Conservation (phyloP, 345 rosid genomes). For the Anastatica hierochuntica region DNA sequence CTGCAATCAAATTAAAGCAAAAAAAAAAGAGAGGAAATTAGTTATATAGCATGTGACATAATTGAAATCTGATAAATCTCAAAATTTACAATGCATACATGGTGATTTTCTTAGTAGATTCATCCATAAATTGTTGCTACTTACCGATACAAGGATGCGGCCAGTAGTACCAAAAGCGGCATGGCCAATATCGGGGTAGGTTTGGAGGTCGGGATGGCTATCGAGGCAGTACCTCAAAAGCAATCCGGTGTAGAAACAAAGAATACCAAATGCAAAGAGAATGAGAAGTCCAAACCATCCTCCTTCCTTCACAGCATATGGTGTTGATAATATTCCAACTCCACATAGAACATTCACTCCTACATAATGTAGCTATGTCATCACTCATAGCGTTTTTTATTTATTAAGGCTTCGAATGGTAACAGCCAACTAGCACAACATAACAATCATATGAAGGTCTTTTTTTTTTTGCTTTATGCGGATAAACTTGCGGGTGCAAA, state of each 20-base stretch:
- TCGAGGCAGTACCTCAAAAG: slow-evolving; percentile 79
- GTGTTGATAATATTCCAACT: slow-evolving; percentile 87
- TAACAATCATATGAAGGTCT: no score
- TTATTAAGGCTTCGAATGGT: no score
- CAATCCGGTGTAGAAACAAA: slow-evolving; percentile 85
- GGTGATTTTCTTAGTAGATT: background rate
- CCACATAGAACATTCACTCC: slow-evolving; percentile 96
- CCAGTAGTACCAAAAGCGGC: slow-evolving; percentile 86
- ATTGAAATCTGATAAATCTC: background rate
- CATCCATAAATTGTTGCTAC: slow-evolving; percentile 1
- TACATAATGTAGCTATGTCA: slow-evolving; percentile 28
- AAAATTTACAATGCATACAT: background rate
- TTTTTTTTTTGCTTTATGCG: no score
- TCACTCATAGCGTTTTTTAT: no score
- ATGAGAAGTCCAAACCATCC: slow-evolving; percentile 80
- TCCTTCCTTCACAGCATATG: slow-evolving; percentile 90
- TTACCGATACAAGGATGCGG: slow-evolving; percentile 71
- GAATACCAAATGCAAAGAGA: slow-evolving; percentile 47
- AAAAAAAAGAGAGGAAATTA: background rate
- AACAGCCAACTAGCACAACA: no score
- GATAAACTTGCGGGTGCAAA: no score
- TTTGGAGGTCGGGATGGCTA: slow-evolving; percentile 92
- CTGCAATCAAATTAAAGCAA: slow-evolving; percentile 42
- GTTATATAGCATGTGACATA: background rate
- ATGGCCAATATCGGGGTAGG: no score